phyloP scores from a whole-genome alignment of 257 asterid genomes.

The Solanum virginianum region DNA sequence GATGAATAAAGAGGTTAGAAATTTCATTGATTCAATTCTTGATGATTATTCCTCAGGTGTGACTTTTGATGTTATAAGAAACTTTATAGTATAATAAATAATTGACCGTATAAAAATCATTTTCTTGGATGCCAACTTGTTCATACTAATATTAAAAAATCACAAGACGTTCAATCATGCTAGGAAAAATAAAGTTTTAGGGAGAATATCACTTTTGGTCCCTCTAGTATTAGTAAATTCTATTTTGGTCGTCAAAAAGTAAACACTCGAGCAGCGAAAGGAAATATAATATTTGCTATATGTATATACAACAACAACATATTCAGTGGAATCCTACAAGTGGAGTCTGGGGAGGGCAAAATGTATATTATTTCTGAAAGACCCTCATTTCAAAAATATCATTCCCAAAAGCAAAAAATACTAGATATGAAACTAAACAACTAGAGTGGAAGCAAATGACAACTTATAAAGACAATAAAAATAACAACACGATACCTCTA shows the following conservation, averaged over 20 bases:
- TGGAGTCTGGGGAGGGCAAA: fast-evolving
- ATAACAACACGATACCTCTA: too few species aligned
- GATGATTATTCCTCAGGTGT: background rate
- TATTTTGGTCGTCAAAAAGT: background rate
- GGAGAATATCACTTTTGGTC: background rate
- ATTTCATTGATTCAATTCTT: background rate
- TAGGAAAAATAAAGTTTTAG: background rate
- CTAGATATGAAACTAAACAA: too few species aligned
- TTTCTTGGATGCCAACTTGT: background rate
- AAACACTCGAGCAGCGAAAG: background rate
- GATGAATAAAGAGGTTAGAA: background rate
- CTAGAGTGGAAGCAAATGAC: too few species aligned
- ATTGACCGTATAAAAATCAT: background rate
- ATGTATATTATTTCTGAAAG: too few species aligned
- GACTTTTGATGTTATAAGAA: background rate
- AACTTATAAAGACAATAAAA: too few species aligned
- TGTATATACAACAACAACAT: background rate
- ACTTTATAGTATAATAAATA: background rate
- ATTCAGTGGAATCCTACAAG: too few species aligned
- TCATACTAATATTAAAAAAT: background rate
- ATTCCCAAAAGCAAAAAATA: too few species aligned
- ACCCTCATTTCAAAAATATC: too few species aligned
- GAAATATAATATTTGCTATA: background rate
- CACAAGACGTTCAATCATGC: background rate
- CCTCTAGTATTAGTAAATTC: fast-evolving